Evolutionary conservation across 2,329 filamentous ascomycete genomes (phyloP).

Genomic region (Colletotrichum karsti): DNA sequence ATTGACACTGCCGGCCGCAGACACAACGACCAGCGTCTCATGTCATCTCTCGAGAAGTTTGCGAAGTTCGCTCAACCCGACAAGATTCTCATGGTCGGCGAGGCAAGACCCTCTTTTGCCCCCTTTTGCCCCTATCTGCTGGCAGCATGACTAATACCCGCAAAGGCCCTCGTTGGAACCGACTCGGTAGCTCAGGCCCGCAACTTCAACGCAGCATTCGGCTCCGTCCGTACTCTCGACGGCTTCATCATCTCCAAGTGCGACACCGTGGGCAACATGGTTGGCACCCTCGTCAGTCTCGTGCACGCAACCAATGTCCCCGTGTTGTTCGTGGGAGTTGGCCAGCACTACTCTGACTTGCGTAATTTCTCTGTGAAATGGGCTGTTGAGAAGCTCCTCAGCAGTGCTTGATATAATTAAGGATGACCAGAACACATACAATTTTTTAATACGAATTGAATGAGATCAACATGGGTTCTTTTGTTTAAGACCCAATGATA

Average conservation of each 20-base stretch:
- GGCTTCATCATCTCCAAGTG: slow-evolving; percentile 99
- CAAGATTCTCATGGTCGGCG: slow-evolving; percentile 96
- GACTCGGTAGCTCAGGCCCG: slow-evolving; percentile 95
- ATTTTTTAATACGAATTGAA: slow-evolving; percentile 4
- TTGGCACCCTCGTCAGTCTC: slow-evolving; percentile 93
- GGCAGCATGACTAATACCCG: background rate
- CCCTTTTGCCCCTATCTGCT: background rate
- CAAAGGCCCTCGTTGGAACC: slow-evolving; percentile 85
- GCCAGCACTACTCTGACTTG: slow-evolving; percentile 74
- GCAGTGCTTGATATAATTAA: slow-evolving; percentile 47
- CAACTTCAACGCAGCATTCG: slow-evolving; percentile 96
- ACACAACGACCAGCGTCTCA: slow-evolving; percentile 94
- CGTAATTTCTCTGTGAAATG: slow-evolving; percentile 75
- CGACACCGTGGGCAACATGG: slow-evolving; percentile 99
- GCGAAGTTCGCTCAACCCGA: slow-evolving; percentile 95
- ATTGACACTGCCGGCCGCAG: slow-evolving; percentile 96
- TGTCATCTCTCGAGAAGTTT: slow-evolving; percentile 97
- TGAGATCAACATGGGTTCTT: background rate
- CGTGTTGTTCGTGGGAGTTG: slow-evolving; percentile 86
- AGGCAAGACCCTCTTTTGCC: slow-evolving; percentile 44
- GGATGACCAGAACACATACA: background rate
- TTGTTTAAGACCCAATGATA: background rate
- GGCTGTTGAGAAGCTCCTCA: slow-evolving; percentile 73
- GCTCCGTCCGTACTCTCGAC: slow-evolving; percentile 80
- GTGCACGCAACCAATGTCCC: slow-evolving; percentile 97